These are phyloP conservation scores for Tolypocladium sp. DNA, from an alignment of 2,329 filamentous ascomycete species.

Conservation along the genomic window DNA sequence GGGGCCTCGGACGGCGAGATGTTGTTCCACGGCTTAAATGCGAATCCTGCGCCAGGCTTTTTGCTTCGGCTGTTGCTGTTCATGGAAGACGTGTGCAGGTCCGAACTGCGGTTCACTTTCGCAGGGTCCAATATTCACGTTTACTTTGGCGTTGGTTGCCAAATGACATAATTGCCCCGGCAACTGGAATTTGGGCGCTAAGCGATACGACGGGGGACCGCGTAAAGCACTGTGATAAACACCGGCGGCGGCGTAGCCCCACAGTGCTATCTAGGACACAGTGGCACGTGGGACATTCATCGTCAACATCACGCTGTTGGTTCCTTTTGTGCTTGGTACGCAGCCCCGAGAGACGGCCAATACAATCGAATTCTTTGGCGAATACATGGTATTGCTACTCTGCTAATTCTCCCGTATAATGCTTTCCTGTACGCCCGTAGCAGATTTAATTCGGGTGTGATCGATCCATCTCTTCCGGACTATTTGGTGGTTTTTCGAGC, in stretches of 20 bases:
- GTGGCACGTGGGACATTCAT: neutral
- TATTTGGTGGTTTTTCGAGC: neutral
- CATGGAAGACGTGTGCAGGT: slow-evolving; percentile 9
- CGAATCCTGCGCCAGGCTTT: slow-evolving; percentile 20
- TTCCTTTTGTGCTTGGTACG: no score
- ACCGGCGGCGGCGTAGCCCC: neutral
- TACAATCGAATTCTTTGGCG: no score
- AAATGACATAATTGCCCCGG: slow-evolving; percentile 20
- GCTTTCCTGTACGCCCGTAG: neutral
- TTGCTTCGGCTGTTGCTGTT: slow-evolving; percentile 5
- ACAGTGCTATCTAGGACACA: neutral
- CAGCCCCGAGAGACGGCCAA: no score
- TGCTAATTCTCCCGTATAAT: neutral
- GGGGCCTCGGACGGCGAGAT: slow-evolving; percentile 14
- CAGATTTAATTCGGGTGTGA: no score
- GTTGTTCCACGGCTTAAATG: slow-evolving; percentile 21
- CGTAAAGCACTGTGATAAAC: neutral
- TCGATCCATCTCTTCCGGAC: neutral
- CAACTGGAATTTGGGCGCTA: slow-evolving; percentile 9
- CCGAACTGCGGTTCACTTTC: slow-evolving; percentile 3
- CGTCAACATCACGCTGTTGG: no score
- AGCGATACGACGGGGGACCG: neutral
- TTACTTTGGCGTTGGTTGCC: slow-evolving; percentile 4
- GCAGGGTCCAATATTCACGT: slow-evolving; percentile 8
- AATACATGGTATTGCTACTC: neutral